A percentile compares a stretch with the other conserved stretches of the same genome.
These are phyloP conservation scores for Metarhizium robertsii DNA, from an alignment of 2,329 filamentous ascomycete species.

Conservation along the genomic window DNA sequence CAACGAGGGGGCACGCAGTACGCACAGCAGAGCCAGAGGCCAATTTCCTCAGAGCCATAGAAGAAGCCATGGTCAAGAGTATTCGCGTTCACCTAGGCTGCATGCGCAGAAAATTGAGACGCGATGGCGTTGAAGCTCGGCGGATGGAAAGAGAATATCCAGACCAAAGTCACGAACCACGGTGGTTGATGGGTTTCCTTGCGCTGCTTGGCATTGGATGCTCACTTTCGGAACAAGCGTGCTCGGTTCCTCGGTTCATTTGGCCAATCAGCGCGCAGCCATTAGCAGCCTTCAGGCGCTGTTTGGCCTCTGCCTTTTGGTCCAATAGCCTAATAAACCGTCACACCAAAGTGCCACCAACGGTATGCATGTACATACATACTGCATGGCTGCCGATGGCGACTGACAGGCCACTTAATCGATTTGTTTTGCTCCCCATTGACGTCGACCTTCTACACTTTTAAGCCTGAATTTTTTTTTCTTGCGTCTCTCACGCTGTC, in stretches of 20 bases:
- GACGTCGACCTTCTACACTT: no score
- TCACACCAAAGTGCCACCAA: not conserved
- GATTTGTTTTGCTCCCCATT: not conserved
- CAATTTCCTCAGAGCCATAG: conserved; percentile 55
- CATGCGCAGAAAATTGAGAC: conserved; percentile 17
- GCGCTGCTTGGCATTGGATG: conserved; percentile 7
- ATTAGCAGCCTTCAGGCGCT: conserved; percentile 7
- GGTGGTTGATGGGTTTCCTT: conserved; percentile 15
- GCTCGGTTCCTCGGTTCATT: conserved; percentile 26
- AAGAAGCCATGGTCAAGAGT: conserved; percentile 45
- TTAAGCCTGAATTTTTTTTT: no score
- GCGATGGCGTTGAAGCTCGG: conserved; percentile 1
- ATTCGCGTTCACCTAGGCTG: conserved; percentile 19
- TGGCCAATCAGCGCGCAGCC: conserved; percentile 20
- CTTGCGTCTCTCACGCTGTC: no score
- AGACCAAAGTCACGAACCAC: conserved; percentile 8
- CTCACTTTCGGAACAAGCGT: conserved; percentile 10
- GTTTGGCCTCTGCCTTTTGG: not conserved
- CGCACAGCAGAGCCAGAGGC: conserved; percentile 47
- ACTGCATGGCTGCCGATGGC: not conserved
- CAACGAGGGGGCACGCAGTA: conserved; percentile 14
- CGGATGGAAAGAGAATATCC: conserved; percentile 3
- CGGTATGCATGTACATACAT: not conserved
- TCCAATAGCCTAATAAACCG: conserved; percentile 6
- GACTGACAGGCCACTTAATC: not conserved